phyloP scores from a whole-genome alignment of 1,284 basidiomycete species.

The Tilletiaria anomala region DNA sequence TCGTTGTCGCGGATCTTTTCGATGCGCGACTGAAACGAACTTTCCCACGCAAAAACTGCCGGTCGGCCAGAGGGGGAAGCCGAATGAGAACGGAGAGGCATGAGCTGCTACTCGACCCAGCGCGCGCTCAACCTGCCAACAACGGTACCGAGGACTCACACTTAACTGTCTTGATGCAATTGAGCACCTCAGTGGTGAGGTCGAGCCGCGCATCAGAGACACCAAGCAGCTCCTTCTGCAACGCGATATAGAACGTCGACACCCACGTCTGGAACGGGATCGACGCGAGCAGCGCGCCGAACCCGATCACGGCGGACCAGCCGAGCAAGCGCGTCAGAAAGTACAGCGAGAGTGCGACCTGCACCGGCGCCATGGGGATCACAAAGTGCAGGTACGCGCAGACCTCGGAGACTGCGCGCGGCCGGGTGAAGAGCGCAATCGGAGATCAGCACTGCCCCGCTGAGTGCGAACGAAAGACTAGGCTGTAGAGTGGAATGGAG shows the following conservation, averaged over 20 bases:
- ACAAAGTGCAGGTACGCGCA: slow-evolving; percentile 40
- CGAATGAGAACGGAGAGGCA: slow-evolving; percentile 50
- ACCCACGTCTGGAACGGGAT: slow-evolving; percentile 36
- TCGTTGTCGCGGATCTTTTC: slow-evolving; percentile 42
- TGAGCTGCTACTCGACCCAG: slow-evolving; percentile 41
- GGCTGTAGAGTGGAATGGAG: neutral
- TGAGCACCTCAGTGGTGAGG: slow-evolving; percentile 46
- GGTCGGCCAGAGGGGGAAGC: no score
- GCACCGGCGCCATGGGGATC: slow-evolving; percentile 43
- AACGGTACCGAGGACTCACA: slow-evolving; percentile 3
- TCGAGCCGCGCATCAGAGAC: slow-evolving; percentile 47
- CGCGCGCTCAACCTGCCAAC: slow-evolving; percentile 1
- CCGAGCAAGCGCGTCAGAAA: slow-evolving; percentile 46
- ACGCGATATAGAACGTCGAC: slow-evolving; percentile 42
- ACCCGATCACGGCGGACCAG: slow-evolving; percentile 43
- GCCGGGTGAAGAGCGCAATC: neutral
- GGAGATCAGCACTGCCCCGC: neutral
- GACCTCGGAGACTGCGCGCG: slow-evolving; percentile 9
- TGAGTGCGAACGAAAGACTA: neutral
- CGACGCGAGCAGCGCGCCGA: slow-evolving; percentile 30
- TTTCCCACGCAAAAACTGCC: slow-evolving; percentile 51
- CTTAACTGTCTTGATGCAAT: slow-evolving; percentile 44
- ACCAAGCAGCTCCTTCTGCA: slow-evolving; percentile 43
- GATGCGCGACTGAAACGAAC: slow-evolving; percentile 44
- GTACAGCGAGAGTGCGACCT: slow-evolving; percentile 42